These are phyloP conservation scores for Phaeosphaeria sp. DNA, from an alignment of 2,329 filamentous ascomycete species.

Conservation along the genomic window DNA sequence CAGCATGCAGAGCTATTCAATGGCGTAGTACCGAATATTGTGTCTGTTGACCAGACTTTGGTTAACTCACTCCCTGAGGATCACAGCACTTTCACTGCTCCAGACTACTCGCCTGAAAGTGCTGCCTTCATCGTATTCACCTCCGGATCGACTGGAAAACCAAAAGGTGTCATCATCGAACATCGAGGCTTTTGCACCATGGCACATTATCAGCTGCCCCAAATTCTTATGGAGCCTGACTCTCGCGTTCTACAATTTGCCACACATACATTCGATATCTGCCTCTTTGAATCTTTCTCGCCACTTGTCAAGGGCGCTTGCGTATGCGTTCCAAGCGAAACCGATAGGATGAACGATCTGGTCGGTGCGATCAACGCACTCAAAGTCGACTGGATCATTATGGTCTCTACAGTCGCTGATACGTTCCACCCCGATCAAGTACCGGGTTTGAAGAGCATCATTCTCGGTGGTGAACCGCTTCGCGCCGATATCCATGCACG, in stretches of 20 bases:
- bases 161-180: slow-evolving; percentile 66
- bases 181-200: slow-evolving; percentile 60
- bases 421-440: slow-evolving; percentile 51
- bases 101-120: slow-evolving; percentile 38
- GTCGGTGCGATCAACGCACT: slow-evolving; percentile 43
- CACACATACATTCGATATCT: slow-evolving; percentile 60
- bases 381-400: slow-evolving; percentile 37
- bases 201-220: slow-evolving; percentile 13
- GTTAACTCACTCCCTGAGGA: slow-evolving; percentile 14
- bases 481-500: not conserved
- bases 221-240: slow-evolving; percentile 22
- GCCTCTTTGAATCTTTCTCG: slow-evolving; percentile 58
- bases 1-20: slow-evolving; percentile 15
- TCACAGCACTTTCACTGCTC: slow-evolving; percentile 30
- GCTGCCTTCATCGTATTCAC: slow-evolving; percentile 67
- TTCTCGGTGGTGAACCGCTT: slow-evolving; percentile 49
- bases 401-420: slow-evolving; percentile 64
- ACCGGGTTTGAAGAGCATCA: slow-evolving; percentile 49
- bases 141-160: slow-evolving; percentile 49
- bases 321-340: slow-evolving; percentile 60
- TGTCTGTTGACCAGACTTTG: slow-evolving; percentile 10
- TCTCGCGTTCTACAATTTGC: slow-evolving; percentile 60
- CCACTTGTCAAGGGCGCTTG: slow-evolving; percentile 56
- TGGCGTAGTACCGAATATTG: slow-evolving; percentile 46
- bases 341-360: slow-evolving; percentile 57